These are phyloP conservation scores for Aurantiochytrium sp. DNA, from an alignment of 108 stramenopile species.

Conservation along the genomic window DNA sequence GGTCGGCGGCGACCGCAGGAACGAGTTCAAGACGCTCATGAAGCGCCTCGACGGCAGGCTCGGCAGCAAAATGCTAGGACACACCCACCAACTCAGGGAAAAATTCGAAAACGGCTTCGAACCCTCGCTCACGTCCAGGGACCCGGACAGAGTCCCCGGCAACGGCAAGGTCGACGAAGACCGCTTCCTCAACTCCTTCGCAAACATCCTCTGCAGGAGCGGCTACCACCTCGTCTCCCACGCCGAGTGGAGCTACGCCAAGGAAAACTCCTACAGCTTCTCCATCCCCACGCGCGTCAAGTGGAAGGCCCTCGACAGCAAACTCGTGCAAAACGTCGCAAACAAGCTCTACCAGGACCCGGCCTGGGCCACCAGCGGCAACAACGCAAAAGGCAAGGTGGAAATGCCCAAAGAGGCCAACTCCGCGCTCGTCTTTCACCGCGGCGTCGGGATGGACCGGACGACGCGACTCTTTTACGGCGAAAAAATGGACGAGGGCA, in stretches of 20 bases:
- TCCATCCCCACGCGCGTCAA: not conserved
- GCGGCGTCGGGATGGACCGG: constrained; percentile 16
- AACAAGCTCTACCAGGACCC: not conserved
- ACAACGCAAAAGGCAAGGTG: not conserved
- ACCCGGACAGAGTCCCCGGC: not conserved
- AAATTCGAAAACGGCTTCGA: not conserved
- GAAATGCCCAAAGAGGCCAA: not conserved
- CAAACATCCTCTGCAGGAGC: not conserved
- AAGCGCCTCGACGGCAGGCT: not conserved
- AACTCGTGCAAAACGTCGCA: not conserved
- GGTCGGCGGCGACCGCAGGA: not conserved
- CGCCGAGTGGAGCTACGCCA: not conserved
- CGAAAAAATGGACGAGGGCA: constrained; percentile 3
- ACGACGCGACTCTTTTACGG: not conserved
- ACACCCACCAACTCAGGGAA: not conserved
- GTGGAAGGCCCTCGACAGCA: not conserved
- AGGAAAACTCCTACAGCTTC: not conserved
- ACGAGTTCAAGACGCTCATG: not conserved
- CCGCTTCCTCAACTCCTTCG: not conserved
- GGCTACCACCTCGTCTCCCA: not conserved
- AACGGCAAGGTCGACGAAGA: not conserved
- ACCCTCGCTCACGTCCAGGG: not conserved
- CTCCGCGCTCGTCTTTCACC: not conserved
- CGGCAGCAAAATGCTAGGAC: not conserved
- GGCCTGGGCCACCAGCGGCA: not conserved